phyloP scores from a whole-genome alignment of 1,284 basidiomycete genomes.

The Cutaneotrichosporon mucoides region DNA sequence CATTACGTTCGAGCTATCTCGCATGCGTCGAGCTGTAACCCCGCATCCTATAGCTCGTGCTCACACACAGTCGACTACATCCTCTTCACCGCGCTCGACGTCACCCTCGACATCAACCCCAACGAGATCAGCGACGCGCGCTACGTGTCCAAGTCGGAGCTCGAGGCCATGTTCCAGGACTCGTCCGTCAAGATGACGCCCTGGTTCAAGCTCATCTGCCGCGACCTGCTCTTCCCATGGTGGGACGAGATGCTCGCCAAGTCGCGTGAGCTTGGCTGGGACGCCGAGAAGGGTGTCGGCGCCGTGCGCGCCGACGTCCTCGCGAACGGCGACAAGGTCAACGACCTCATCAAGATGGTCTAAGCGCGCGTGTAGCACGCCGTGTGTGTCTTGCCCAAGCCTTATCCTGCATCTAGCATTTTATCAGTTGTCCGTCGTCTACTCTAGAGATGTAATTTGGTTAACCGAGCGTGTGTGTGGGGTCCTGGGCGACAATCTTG shows the following conservation, averaged over 20 bases:
- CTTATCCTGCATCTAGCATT: not conserved
- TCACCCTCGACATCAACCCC: slow-evolving; percentile 73
- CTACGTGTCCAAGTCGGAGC: slow-evolving; percentile 86
- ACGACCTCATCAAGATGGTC: slow-evolving; percentile 71
- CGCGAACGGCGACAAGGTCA: slow-evolving; percentile 50
- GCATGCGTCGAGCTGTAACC: no score
- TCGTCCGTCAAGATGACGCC: slow-evolving; percentile 83
- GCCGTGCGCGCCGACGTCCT: slow-evolving; percentile 36
- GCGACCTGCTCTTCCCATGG: slow-evolving; percentile 97
- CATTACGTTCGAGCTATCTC: no score
- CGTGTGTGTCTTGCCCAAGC: no score
- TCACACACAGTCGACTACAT: slow-evolving; percentile 85
- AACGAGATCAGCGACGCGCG: slow-evolving; percentile 92
- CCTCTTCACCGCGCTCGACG: slow-evolving; percentile 85
- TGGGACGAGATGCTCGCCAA: slow-evolving; percentile 82
- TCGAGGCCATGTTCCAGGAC: slow-evolving; percentile 85
- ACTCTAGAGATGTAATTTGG: slow-evolving; percentile 1
- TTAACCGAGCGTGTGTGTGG: not conserved
- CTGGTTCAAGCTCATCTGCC: slow-evolving; percentile 98
- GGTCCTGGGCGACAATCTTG: no score
- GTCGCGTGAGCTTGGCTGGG: slow-evolving; percentile 56
- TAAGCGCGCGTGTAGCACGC: slow-evolving; percentile 29
- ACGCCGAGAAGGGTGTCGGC: slow-evolving; percentile 52
- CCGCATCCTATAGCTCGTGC: no score
- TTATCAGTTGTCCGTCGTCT: not conserved